Evolutionary conservation across 164 flowering plant species (phyloP), one percentile per base, ranked within the genome.

Genomic region (Litsea cubeba): DNA sequence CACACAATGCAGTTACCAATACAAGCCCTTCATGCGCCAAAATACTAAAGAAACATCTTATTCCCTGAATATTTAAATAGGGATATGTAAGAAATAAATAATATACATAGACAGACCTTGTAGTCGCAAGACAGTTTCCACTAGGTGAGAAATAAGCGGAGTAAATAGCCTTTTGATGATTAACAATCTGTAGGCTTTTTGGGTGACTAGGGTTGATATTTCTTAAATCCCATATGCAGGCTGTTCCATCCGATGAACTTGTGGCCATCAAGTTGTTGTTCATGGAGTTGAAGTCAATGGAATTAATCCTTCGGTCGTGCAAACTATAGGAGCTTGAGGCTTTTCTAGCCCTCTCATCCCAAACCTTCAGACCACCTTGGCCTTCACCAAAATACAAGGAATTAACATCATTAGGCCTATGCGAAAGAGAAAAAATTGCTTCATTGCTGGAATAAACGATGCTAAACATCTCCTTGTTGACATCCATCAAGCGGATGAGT

Each of bases 111-210:
- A 66, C 70, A 66, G 67, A 95, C 99, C 97, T 93, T 76, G 96
- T 90, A 12, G 97, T 91, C 50, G 90, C 96, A 71, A 95, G 90
- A 70, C 40, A 82, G 71, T 76, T 80, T 72, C 99, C 99, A 71
- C 87, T 88, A 6, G 98, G 98, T 32, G 99, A 95, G 83, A 95
- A 95, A 74, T 88, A 95, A 50, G 98, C 97, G 76, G 97, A 89
- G 69, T 90, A 90, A 50, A 89, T 91, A 72, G 96, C 82, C 80
- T 79, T 85, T 58, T 78, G 62, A 81, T 89, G 95, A 62, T 64
- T 63, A 64, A 88, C 74, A 12, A 62, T 80, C 75, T 73, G 84
- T 81, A 89, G 54, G 50, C 79, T 60, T 65, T 77, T 77, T 51
- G 88, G 84, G 18, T 3, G 60, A 60, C 72, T 49, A 3, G 73